Evolutionary conservation across 768 basidiomycete genomes (phyloP), one percentile per base, ranked within the genome.

Genomic region (Termitomyces bulborhizus): DNA sequence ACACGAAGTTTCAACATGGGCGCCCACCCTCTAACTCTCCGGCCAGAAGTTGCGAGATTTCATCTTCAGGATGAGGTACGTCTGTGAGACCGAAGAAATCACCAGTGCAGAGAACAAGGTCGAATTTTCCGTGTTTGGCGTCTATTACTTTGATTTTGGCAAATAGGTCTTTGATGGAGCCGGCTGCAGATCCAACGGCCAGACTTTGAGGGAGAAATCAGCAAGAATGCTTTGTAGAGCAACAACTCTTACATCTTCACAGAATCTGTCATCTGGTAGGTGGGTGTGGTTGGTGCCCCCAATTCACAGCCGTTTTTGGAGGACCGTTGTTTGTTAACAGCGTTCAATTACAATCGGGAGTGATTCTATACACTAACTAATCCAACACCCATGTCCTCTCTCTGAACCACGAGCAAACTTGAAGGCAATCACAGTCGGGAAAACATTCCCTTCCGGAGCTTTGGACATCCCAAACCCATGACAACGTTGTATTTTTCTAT

Each of bases 121-220:
- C 89, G 66, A 98, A 98, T 66, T 90, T 90, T 58, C 94, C 94
- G 69, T 97, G 90, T 72, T 96, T 97, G 52, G 83, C 77, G 72
- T 98, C 85, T 61, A 97, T 91, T 29, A 82, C 72, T 57, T 82
- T 85, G 63, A 98, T 80, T 75, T 93, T 97, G 55, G 80, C 68
- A 63, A 92, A 86, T 29, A 95, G 76, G n/a, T 83, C 79, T 32
- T 76, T 70, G 64, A 97, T 83, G 1, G 82, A 80, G 27, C 93
- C 93, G 34, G 76, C 71, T 6, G 89, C 84, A 49, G 93, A 84
- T 15, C 94, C 94, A 43, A 95, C 84, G 5, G 90, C 85, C 53
- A 97, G 74, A 40, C 81, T 81, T 50, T n/a, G 6, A 40, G 37
- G 31, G 7, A 27, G 13, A 13, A 53, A 57, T 61, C 29, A 59